Percentiles rank a stretch among this genome's conserved stretches.
phyloP scores from a whole-genome alignment of 2,329 filamentous ascomycete genomes.

The Trichoderma sp. region DNA sequence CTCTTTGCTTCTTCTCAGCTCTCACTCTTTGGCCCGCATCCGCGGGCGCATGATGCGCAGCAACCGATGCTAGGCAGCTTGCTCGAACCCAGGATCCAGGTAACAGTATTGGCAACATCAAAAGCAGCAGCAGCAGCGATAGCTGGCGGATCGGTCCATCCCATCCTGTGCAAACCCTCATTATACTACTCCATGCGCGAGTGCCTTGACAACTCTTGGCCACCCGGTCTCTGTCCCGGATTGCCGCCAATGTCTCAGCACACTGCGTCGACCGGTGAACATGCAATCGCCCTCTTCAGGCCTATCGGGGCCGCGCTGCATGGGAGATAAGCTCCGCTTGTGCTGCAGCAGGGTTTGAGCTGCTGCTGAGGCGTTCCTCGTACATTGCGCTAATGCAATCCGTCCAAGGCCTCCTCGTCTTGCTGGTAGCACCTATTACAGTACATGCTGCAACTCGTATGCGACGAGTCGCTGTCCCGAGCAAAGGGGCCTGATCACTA shows the following conservation, averaged over 20 bases:
- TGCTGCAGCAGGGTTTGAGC: constrained; percentile 9
- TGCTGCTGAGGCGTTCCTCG: neutral
- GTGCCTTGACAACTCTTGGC: neutral
- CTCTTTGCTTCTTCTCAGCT: neutral
- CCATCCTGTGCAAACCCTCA: neutral
- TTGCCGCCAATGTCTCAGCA: constrained; percentile 22
- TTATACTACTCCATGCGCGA: neutral
- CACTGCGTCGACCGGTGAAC: constrained; percentile 13
- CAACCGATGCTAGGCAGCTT: neutral
- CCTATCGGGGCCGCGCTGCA: constrained; percentile 19
- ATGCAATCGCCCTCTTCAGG: constrained; percentile 20
- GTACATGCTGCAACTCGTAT: neutral
- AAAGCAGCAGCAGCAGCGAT: neutral
- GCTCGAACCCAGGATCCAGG: neutral
- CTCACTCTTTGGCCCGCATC: neutral
- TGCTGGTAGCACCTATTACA: neutral
- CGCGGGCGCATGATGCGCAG: neutral
- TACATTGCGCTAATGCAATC: neutral
- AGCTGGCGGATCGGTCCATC: neutral
- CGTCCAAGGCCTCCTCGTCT: neutral
- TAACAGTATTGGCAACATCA: neutral
- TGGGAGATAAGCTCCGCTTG: constrained; percentile 1
- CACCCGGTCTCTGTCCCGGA: constrained; percentile 14
- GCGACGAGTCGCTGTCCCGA: neutral
- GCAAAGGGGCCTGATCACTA: neutral